phyloP scores from a whole-genome alignment of 2,329 filamentous ascomycete species.

The Fusarium kyushuense region DNA sequence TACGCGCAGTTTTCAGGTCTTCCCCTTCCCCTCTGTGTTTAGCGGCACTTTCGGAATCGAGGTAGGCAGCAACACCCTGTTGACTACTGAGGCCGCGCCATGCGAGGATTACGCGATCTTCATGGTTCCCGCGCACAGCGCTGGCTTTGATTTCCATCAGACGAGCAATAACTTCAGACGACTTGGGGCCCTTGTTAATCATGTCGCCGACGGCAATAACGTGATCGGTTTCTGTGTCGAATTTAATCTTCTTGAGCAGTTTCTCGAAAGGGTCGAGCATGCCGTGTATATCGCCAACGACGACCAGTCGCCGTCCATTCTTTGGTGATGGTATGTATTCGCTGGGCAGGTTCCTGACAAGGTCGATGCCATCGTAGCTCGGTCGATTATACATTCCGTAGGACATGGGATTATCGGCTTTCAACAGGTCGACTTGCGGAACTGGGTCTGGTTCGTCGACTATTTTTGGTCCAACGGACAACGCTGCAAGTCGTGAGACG shows the following conservation, averaged over 20 bases:
- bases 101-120: conserved; percentile 83
- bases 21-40: conserved; percentile 52
- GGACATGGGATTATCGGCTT: conserved; percentile 55
- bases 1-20: conserved; percentile 68
- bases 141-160: conserved; percentile 80
- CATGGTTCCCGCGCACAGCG: conserved; percentile 91
- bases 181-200: conserved; percentile 89
- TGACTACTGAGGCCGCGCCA: conserved; percentile 54
- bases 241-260: conserved; percentile 75
- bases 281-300: conserved; percentile 94
- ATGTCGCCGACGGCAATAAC: conserved; percentile 82
- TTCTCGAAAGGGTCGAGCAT: conserved; percentile 75
- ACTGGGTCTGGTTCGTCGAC: conserved; percentile 15
- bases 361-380: conserved; percentile 50
- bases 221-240: conserved; percentile 71
- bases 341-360: conserved; percentile 50
- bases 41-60: conserved; percentile 42
- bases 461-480: conserved; percentile 34
- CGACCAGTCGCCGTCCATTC: conserved; percentile 72
- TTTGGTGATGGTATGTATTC: conserved; percentile 50
- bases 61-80: conserved; percentile 46
- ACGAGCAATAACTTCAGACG: conserved; percentile 78
- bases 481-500: conserved; percentile 50
- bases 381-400: conserved; percentile 58
- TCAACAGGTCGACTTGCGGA: conserved; percentile 35